Evolutionary conservation across 257 asterid genomes (phyloP).

Genomic region (Schizonepeta tenuifolia): DNA sequence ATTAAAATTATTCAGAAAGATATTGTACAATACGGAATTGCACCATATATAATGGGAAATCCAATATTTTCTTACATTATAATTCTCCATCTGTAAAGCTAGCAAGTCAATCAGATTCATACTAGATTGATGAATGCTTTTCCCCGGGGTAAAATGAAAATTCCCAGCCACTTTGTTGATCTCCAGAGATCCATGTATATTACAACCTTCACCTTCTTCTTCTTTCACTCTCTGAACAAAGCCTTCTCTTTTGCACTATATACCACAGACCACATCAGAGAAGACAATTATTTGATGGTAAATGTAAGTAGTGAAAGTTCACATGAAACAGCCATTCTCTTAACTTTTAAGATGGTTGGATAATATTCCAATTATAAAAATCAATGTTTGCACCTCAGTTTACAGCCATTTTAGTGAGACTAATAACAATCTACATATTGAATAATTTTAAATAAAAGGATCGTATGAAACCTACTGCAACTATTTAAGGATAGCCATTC

Average conservation of each 20-base stretch:
- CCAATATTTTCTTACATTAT: slow-evolving; percentile 61
- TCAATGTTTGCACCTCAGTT: slow-evolving; percentile 1
- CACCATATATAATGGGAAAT: slow-evolving; percentile 7
- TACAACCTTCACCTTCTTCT: slow-evolving; percentile 99
- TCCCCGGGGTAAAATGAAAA: slow-evolving; percentile 88
- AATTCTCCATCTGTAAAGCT: slow-evolving; percentile 59
- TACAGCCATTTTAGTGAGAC: neutral
- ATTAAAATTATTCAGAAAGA: slow-evolving; percentile 1
- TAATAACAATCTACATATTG: neutral
- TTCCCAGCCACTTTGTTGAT: slow-evolving; percentile 98
- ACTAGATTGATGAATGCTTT: slow-evolving; percentile 75
- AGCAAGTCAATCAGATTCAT: slow-evolving; percentile 66
- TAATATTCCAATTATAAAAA: neutral
- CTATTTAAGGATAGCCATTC: neutral
- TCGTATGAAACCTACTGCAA: neutral
- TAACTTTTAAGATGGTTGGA: slow-evolving; percentile 16
- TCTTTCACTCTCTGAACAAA: slow-evolving; percentile 83
- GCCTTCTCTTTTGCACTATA: slow-evolving; percentile 91
- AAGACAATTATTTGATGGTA: slow-evolving; percentile 32
- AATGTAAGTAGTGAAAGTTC: slow-evolving; percentile 1
- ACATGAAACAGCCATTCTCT: neutral
- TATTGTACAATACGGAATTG: neutral
- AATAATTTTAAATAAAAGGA: slow-evolving; percentile 2
- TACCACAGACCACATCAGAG: slow-evolving; percentile 33
- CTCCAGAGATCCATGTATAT: slow-evolving; percentile 92